Base-by-base conservation (phyloP, 352 stramenopile genomes). In the Phytophthora idaei region DNA sequence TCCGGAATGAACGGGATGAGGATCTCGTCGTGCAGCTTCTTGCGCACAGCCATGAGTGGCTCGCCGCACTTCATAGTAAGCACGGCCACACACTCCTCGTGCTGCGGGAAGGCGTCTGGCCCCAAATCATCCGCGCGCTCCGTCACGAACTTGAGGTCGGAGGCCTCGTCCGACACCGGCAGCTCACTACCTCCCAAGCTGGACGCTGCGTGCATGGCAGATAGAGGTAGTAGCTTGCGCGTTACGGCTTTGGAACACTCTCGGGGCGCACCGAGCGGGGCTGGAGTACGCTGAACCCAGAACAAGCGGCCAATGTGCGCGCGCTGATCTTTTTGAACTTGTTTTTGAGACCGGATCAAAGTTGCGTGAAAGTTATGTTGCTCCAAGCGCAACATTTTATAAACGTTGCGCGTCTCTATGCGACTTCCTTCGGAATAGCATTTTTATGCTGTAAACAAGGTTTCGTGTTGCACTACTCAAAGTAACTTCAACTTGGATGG, bases 31-130 rank as follows among this genome's bases (percentile, higher is more conserved):
- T 90, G 77, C 50, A 92, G 69, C 58, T 92, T 92, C 77, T 92
- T 92, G 71, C 84, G 84, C 57, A 90, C 81, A 6, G 84, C 84
- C 66, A 90, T 85, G 50, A 87, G 70, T 55, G 84, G 84, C 46
- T 88, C 83, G 46, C 84, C 84, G 64, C 80, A 90, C 61, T 92
- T 92, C 81, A 92, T 89, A 5, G 80, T 88, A n/a, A 92, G 78
- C 14, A 88, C 61, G 11, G 84, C 84, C 21, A 79, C 63, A 61
- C 81, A 88, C 61, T 90, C 84, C 12, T 90, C 81, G 56, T 85
- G 62, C 47, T 81, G 64, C 49, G 84, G 81, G 69, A 90, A 92
- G 42, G 74, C 78, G 57, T 74, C 72, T 11, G 57, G 14, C 2
- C 56, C 53, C 14, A 57, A 41, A 21, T 78, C 67, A 10, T 77